Base-by-base conservation (phyloP, 202 grass and related monocot species). In the Bolboschoenoplectus hybrid region DNA sequence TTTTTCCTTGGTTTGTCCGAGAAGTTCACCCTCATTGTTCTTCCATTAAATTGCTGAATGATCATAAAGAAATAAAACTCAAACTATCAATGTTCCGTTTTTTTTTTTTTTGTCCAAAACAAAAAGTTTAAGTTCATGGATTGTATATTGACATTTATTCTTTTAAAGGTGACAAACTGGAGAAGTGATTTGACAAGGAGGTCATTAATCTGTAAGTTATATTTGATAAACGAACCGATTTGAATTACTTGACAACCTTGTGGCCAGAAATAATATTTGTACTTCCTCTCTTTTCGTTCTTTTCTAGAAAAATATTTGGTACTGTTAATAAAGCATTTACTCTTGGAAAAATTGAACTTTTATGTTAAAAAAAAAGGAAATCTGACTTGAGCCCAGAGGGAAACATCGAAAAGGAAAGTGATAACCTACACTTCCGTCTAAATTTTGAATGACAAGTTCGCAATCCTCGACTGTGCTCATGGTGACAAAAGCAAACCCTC, bases 401-500 rank as follows among this genome's bases (percentile, higher is more conserved):
- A 52, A 65, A 58, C 6, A 57, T 71, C 26, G 47, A 62, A 56
- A 84, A 70, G 38, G 17, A 63, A 85, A 2, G 19, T 17, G 68
- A 74, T 43, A 71, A 32, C 95, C 87, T 85, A 98, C 95, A 26
- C 36, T 92, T 87, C 93, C 93, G 53, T 95, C 93, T 5, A 98
- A 91, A 85, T 95, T 94, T 82, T 92, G 84, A 81, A 98, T 92
- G n/a, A 98, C 88, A 20, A 58, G 38, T 79, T 98, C 90, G 9
- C 96, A 98, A 78, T 98, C 93, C 58, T 93, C 88, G 4, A 91
- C 50, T 0, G 88, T 84, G 88, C 87, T 95, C 95, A 97, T 97
- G 49, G 95, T 95, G 64, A 97, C 93, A 86, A 97, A 97, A 38
- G 95, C 95, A 65, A 97, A 97, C 13, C 96, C 96, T 88, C 96